Conservation (phyloP, 2,329 filamentous ascomycete species). For the Pseudogymnoascus sp. region DNA sequence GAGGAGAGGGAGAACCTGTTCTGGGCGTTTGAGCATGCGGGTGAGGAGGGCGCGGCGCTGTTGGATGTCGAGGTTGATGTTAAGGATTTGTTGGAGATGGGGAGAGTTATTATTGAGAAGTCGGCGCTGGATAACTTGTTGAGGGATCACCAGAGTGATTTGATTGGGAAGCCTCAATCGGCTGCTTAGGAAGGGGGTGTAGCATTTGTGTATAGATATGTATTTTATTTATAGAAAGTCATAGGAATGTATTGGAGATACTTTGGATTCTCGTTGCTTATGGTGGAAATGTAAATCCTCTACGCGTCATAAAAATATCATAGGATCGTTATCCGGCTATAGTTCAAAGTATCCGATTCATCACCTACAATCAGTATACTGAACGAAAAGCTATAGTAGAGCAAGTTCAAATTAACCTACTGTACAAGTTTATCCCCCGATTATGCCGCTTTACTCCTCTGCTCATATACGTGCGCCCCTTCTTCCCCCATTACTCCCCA, state of each 20-base stretch:
- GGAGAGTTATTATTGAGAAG: conserved; percentile 80
- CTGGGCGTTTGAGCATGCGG: conserved; percentile 56
- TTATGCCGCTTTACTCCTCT: background rate
- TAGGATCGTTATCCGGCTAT: background rate
- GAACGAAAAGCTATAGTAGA: background rate
- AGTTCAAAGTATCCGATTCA: background rate
- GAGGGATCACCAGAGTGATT: conserved; percentile 61
- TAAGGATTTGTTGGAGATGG: conserved; percentile 83
- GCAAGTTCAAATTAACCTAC: background rate
- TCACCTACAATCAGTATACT: background rate
- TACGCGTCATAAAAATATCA: background rate
- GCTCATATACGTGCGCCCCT: background rate
- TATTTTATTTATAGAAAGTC: conserved; percentile 7
- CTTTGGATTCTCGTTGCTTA: background rate
- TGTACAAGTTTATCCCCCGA: background rate
- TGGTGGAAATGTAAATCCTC: background rate
- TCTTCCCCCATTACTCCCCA: background rate
- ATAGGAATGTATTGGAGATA: background rate
- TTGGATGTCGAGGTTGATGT: conserved; percentile 80
- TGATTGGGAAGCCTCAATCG: conserved; percentile 25
- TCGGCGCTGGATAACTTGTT: conserved; percentile 70
- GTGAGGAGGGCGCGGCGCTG: conserved; percentile 61
- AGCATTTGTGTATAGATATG: conserved; percentile 8
- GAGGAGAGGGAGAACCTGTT: conserved; percentile 56
- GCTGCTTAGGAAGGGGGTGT: background rate